A percentile compares a stretch with the other conserved stretches of the same genome.
Evolutionary conservation across 2,329 filamentous ascomycete genomes (phyloP).

Genomic region (Calonectria fujianensis): DNA sequence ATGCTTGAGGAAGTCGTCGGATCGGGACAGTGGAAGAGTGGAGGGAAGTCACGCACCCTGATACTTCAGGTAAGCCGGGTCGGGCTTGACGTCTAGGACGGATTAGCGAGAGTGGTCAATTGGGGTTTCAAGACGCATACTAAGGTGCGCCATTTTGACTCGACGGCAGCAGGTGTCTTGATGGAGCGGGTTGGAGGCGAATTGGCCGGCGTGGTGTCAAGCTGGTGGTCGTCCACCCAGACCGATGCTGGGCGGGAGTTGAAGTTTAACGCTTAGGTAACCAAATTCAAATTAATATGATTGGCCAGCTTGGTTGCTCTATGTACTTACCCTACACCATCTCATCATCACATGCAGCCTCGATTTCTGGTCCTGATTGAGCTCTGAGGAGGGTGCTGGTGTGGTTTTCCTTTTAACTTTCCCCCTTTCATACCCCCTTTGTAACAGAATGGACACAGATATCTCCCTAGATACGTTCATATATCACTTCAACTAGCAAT

Average conservation of each 20-base stretch:
- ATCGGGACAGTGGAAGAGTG: slow-evolving; percentile 40
- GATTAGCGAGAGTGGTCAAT: slow-evolving; percentile 53
- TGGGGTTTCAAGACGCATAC: slow-evolving; percentile 50
- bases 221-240: slow-evolving; percentile 43
- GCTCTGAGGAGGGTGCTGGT: not conserved
- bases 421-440: not conserved
- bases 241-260: slow-evolving; percentile 45
- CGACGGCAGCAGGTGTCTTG: slow-evolving; percentile 52
- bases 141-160: slow-evolving; percentile 64
- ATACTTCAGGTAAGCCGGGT: slow-evolving; percentile 65
- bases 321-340: slow-evolving; percentile 44
- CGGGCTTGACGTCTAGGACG: slow-evolving; percentile 63
- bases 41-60: slow-evolving; percentile 59
- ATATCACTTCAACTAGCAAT: not conserved
- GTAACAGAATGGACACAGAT: rapidly evolving
- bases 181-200: slow-evolving; percentile 46
- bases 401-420: not conserved
- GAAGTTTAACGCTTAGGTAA: slow-evolving; percentile 50
- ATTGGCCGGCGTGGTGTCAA: slow-evolving; percentile 54
- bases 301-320: slow-evolving; percentile 33
- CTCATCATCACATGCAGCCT: not conserved
- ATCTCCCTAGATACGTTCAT: not conserved
- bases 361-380: not conserved
- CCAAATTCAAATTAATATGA: slow-evolving; percentile 37
- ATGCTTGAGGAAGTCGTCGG: slow-evolving; percentile 34